Evolutionary conservation across 2,329 filamentous ascomycete genomes (phyloP), one percentile per base, ranked within the genome.

Genomic region (Claviceps arundinis): DNA sequence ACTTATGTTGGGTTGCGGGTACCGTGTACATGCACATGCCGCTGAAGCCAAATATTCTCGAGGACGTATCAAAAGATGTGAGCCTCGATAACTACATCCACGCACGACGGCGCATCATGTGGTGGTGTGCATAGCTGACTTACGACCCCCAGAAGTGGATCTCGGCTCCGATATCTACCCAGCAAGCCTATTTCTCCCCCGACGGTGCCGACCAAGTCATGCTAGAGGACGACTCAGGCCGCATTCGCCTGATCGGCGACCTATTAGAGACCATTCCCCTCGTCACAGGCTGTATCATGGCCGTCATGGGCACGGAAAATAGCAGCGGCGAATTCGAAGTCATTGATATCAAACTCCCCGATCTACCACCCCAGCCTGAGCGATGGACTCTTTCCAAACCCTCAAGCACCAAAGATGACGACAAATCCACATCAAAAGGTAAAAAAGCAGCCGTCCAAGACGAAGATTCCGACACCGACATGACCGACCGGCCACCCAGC

Each of bases 21-120:
- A 98, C 93, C 0, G 82, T 97, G 37, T 98, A 95, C 67, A 95
- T 97, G 85, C 89, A 97, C 57, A 90, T 98, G 88, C 81, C 87
- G 2, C 69, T 96, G 62, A 98, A 98, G 71, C 93, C 94, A 1
- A 95, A 94, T 63, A 91, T 98, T 65, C 72, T 98, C 37, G 90
- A 96, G 54, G 93, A 98, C 61, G 87, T 98, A 43, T 85, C 87
- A 42, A 95, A 94, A 69, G 91, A 96, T 68, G 87, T 90, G 70
- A 57, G 78, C 9, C 30, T 26, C 14, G 4, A 2, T 9, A 6
- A 24, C 4, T 24, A 6, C 0, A 3, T 44, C 19, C 3, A 34
- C 30, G 30, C 30, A 34, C 30, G 3, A 34, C 30, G 30, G 30
- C 9, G 17, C n/a, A 11, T 19, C n/a, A 11, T 42, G 40, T 16